Base-by-base conservation (phyloP, 495 filamentous ascomycete species). In the Aspergillus kassunensis region DNA sequence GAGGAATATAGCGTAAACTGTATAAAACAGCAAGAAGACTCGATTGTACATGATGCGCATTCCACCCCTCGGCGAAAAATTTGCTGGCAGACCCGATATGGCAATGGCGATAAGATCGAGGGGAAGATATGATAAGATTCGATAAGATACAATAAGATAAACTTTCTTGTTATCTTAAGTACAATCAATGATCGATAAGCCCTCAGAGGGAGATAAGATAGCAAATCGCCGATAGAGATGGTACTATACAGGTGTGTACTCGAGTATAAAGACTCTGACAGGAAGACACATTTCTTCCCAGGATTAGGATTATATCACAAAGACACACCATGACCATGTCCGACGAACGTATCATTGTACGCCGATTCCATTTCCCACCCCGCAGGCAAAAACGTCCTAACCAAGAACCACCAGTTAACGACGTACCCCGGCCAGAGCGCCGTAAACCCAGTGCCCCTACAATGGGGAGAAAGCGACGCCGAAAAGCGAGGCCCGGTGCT, bases 371-470 rank as follows among this genome's bases (percentile, higher is more conserved):
- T 4, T n/a, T 31, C 20, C 46, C 21, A 6, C 25, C 24, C 23
- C 33, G 39, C 13, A 24, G 3, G 10, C 23, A 35, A 31, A 44
- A n/a, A n/a, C n/a, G n/a, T n/a, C n/a, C n/a, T n/a, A n/a, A 49
- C 36, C 39, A 18, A 21, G 0, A 15, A 6, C 12, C 15, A 11
- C 16, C 33, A 60, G 49, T 72, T 82, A 54, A 92, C 88, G 29
- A 91, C 90, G 16, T 95, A 96, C 71, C 90, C 90, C 34, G 83
- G 82, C 52, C 90, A 95, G 71, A 82, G 84, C 49, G 90, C 90
- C 47, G 90, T 93, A 63, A 86, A 91, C 51, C 90, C 90, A 37
- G 59, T 95, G 27, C 78, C 81, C 24, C 82, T 95, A 79, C 71
- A 85, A 42, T 96, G 90, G 90, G 90, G 90, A 30, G 71, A 84